phyloP scores from a whole-genome alignment of 1,284 basidiomycete species.

The Hemileia vastatrix region DNA sequence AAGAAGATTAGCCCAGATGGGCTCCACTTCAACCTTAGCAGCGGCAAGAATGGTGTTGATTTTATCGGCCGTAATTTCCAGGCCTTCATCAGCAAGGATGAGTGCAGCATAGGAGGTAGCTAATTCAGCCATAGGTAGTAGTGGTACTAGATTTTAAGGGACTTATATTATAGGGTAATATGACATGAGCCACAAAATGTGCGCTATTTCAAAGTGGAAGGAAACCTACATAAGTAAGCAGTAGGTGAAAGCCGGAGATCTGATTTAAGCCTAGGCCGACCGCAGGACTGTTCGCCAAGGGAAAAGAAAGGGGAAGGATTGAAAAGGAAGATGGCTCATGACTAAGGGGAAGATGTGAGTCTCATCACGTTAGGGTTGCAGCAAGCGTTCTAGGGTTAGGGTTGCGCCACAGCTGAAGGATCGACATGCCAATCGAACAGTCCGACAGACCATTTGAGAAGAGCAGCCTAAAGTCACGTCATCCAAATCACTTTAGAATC shows the following conservation, averaged over 20 bases:
- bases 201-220: not conserved
- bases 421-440: too few species aligned
- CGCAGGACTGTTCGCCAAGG: slow-evolving; percentile 15
- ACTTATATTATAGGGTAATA: not conserved
- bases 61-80: slow-evolving; percentile 97
- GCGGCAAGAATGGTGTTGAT: slow-evolving; percentile 71
- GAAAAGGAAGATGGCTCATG: not conserved
- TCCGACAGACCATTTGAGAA: too few species aligned
- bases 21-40: slow-evolving; percentile 77
- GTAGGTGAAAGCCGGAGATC: slow-evolving; percentile 19
- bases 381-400: too few species aligned
- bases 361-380: slow-evolving; percentile 14
- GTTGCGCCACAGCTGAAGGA: too few species aligned
- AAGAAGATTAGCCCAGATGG: slow-evolving; percentile 94
- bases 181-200: not conserved
- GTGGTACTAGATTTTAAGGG: too few species aligned
- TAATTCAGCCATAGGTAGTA: slow-evolving; percentile 53
- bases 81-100: slow-evolving; percentile 90
- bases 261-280: slow-evolving; percentile 23
- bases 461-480: too few species aligned
- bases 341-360: not conserved
- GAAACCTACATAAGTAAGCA: not conserved
- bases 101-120: slow-evolving; percentile 84
- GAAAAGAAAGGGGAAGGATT: not conserved
- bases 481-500: too few species aligned